phyloP scores from a whole-genome alignment of 148 eudicot species.

The Rhododendron ferrugineum region DNA sequence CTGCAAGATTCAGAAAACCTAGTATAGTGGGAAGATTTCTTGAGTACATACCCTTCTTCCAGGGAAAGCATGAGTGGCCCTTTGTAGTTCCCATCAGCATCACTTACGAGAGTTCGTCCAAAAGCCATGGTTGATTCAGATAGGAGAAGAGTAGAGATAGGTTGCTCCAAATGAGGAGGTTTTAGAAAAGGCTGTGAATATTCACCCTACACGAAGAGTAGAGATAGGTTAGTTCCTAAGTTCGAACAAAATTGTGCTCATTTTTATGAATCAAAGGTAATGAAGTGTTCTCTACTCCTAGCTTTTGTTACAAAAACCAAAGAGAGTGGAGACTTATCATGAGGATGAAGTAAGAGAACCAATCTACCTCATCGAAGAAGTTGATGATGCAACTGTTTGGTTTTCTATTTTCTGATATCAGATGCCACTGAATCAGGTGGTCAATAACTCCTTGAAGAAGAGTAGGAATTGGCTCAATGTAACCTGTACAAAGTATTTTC shows the following conservation, averaged over 20 bases:
- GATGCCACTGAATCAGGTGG: constrained; percentile 78
- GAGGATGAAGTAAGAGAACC: not conserved
- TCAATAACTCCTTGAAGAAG: constrained; percentile 70
- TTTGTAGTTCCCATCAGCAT: constrained; percentile 78
- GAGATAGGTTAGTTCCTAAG: not conserved
- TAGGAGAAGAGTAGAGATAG: constrained; percentile 66
- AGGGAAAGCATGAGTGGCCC: constrained; percentile 75
- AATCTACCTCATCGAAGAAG: constrained; percentile 84
- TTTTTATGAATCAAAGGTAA: not conserved
- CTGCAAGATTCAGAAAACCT: not conserved
- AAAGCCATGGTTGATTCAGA: constrained; percentile 80
- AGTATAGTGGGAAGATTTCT: not conserved
- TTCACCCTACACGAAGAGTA: constrained; percentile 56
- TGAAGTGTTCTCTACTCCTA: not conserved
- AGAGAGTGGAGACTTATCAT: not conserved
- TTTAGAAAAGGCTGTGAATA: constrained; percentile 85
- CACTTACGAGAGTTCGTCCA: constrained; percentile 65
- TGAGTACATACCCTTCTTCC: constrained; percentile 67
- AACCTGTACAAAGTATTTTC: constrained; percentile 37
- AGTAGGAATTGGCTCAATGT: constrained; percentile 75
- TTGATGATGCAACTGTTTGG: constrained; percentile 90
- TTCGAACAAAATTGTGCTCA: not conserved
- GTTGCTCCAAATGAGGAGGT: constrained; percentile 97
- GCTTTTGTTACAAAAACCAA: not conserved
- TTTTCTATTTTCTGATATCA: constrained; percentile 65